phyloP scores from a whole-genome alignment of 1,284 basidiomycete genomes.

The Cystobasidiaceae sp. region DNA sequence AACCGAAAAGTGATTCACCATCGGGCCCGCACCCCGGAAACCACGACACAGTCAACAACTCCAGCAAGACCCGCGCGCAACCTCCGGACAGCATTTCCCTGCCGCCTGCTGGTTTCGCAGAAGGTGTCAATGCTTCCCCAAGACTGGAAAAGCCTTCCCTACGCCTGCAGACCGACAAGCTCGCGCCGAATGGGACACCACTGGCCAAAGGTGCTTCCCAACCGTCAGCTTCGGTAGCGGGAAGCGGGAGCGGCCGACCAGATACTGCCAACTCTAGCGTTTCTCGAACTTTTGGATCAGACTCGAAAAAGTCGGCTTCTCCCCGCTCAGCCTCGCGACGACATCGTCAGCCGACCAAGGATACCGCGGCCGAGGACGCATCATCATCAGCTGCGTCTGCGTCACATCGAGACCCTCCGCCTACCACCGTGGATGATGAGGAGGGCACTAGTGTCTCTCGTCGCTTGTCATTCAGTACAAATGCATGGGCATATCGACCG shows the following conservation, averaged over 20 bases:
- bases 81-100: background rate
- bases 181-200: constrained; percentile 8
- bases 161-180: constrained; percentile 18
- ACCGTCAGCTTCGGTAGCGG: background rate
- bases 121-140: background rate
- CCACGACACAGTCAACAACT: no score
- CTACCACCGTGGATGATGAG: constrained; percentile 1
- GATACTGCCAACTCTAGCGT: background rate
- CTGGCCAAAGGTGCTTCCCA: background rate
- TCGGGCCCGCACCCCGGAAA: no score
- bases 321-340: constrained; percentile 61
- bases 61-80: background rate
- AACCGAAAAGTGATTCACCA: background rate
- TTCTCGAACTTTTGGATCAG: background rate
- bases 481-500: constrained; percentile 64
- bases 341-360: constrained; percentile 41
- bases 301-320: constrained; percentile 54
- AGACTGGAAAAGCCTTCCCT: constrained; percentile 14
- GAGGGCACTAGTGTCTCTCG: background rate
- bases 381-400: background rate
- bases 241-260: no score
- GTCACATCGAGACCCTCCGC: background rate
- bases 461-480: constrained; percentile 24
- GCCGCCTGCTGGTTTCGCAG: background rate
- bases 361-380: background rate